These are phyloP conservation scores for Microglena sp. DNA, from an alignment of 139 green algal genomes.

Conservation along the genomic window DNA sequence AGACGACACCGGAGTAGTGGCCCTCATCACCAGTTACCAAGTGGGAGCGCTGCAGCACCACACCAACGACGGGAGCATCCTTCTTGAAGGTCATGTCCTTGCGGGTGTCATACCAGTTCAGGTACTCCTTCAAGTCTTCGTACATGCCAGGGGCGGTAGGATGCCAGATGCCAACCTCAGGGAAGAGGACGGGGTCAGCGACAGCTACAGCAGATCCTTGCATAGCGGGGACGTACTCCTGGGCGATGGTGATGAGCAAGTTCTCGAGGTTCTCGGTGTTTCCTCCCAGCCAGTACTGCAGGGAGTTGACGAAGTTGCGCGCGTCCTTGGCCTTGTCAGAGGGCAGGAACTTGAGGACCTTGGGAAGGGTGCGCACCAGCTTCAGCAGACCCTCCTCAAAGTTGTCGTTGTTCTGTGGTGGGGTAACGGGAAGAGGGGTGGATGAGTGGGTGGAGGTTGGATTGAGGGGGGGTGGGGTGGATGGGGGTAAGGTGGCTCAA, in stretches of 20 bases:
- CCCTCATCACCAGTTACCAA: slow-evolving; percentile 96
- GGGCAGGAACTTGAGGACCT: slow-evolving; percentile 93
- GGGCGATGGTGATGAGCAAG: slow-evolving; percentile 79
- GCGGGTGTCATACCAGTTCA: slow-evolving; percentile 98
- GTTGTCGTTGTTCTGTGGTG: slow-evolving; percentile 77
- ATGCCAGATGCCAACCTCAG: slow-evolving; percentile 97
- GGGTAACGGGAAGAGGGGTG: too few relatives aligned
- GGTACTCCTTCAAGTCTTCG: slow-evolving; percentile 98
- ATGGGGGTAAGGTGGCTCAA: too few relatives aligned
- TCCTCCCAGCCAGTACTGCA: slow-evolving; percentile 99
- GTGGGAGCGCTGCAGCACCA: slow-evolving; percentile 96
- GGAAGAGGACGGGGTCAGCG: slow-evolving; percentile 83
- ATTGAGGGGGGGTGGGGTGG: too few relatives aligned
- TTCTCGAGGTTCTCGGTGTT: slow-evolving; percentile 97
- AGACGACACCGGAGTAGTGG: slow-evolving; percentile 87
- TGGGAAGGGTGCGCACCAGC: slow-evolving; percentile 82
- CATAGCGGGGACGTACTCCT: slow-evolving; percentile 78
- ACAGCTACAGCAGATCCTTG: slow-evolving; percentile 66
- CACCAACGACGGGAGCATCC: slow-evolving; percentile 86
- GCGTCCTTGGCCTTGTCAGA: slow-evolving; percentile 85
- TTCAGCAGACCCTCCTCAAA: slow-evolving; percentile 99
- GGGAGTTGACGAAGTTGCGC: slow-evolving; percentile 79
- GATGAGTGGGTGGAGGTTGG: too few relatives aligned
- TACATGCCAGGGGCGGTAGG: slow-evolving; percentile 80
- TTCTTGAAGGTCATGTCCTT: slow-evolving; percentile 76